These are phyloP conservation scores for Penicillium sp. DNA, from an alignment of 2,329 filamentous ascomycete genomes.

Conservation along the genomic window DNA sequence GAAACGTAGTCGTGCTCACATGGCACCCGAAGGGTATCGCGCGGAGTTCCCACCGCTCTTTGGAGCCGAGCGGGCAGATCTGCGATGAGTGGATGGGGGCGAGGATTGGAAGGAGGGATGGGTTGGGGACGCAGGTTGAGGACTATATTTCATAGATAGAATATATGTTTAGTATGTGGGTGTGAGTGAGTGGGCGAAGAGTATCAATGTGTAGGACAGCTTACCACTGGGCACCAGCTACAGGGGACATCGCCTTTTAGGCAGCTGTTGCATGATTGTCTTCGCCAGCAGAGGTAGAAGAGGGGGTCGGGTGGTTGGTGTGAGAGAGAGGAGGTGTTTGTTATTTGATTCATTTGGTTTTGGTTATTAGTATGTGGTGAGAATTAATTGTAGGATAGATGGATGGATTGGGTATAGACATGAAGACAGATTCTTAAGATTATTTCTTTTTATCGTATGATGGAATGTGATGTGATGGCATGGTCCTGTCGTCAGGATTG, in stretches of 20 bases:
- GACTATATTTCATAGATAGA: constrained; percentile 27
- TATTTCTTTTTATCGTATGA: too few relatives aligned
- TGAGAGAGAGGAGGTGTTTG: too few relatives aligned
- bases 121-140: constrained; percentile 35
- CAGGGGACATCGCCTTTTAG: constrained; percentile 26
- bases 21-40: constrained; percentile 33
- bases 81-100: constrained; percentile 28
- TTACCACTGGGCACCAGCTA: constrained; percentile 36
- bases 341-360: constrained; percentile 5
- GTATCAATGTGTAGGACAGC: too few relatives aligned
- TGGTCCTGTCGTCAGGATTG: too few relatives aligned
- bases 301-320: constrained; percentile 21
- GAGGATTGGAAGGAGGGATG: constrained; percentile 30
- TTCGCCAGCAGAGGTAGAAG: constrained; percentile 30
- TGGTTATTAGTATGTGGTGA: too few relatives aligned
- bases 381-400: too few relatives aligned
- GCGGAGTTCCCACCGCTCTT: constrained; percentile 38
- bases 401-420: too few relatives aligned
- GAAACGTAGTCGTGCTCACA: too few relatives aligned
- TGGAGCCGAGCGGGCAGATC: constrained; percentile 34
- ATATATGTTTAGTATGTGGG: too few relatives aligned
- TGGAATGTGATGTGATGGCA: too few relatives aligned
- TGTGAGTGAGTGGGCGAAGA: too few relatives aligned
- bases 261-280: constrained; percentile 31
- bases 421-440: too few relatives aligned